Base-by-base conservation (phyloP, 1,139 yeast genomes). In the Pneumocystis carinii region DNA sequence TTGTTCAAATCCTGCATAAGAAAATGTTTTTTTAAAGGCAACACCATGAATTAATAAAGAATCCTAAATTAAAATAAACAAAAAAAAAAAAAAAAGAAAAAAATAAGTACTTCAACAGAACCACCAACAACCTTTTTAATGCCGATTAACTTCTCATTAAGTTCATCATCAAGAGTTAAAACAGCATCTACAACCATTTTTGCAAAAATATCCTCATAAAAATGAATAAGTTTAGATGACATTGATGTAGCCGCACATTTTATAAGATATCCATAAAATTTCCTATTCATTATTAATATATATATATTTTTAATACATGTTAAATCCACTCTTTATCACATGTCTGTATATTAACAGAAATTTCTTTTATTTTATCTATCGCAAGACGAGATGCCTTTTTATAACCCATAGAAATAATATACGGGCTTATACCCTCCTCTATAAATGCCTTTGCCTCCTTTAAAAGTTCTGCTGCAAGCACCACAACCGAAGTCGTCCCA, bases 1-100 rank as follows among this genome's bases (percentile, higher is more conserved):
- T 77, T 92, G 99, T 75, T 92, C 99, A 74, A 92, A 92, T 12
- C 97, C 97, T 62, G 97, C 97, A 71, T 92, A 92, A 42, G 97
- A 86, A 71, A 92, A 92, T 0, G 99, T 90, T 77, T 92, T 92
- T 72, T 92, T 90, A 77, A 92, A 92, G 4, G 97, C 98, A 66
- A 94, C 97, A 24, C 99, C 99, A 70, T 87, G 83, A 63, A 92
- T 83, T 70, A 89, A 88, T 67, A 84, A 72, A 15, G 97, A 86
- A 55, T 65, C 66, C 38, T 48, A 24, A 48, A 48, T 24, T 48
- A 24, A 48, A 48, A 48, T 32, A 48, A 48, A 42, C 27, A 48
- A 48, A 14, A 6, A 48, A 24, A 12, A 41, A 17, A 41, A 48
- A 8, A 19, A 48, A 48, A 42, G 10, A 48, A 70, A 92, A 97